phyloP scores from a whole-genome alignment of 106 monocot species.

The Dendrobium huoshanense region DNA sequence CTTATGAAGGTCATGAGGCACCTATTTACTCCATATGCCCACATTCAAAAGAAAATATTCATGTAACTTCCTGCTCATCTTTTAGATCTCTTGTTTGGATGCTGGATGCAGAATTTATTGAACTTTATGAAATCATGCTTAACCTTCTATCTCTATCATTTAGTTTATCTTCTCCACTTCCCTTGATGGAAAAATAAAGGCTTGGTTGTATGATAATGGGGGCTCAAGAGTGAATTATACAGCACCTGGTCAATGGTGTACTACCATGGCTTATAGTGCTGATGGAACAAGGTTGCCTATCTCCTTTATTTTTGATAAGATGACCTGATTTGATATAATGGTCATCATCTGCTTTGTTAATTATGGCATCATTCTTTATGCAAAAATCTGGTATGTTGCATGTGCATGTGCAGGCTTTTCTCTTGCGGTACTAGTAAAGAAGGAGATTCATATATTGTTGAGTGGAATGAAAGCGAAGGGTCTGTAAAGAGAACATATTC shows the following conservation, averaged over 20 bases:
- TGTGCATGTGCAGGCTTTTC: slow-evolving; percentile 31
- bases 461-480: slow-evolving; percentile 42
- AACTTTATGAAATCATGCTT: slow-evolving; percentile 2
- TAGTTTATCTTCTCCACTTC: slow-evolving; percentile 69
- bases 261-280: slow-evolving; percentile 56
- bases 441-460: slow-evolving; percentile 31
- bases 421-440: slow-evolving; percentile 54
- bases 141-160: neutral
- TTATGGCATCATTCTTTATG: neutral
- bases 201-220: slow-evolving; percentile 49
- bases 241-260: slow-evolving; percentile 45
- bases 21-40: slow-evolving; percentile 52
- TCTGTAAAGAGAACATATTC: slow-evolving; percentile 21
- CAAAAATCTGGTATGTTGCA: neutral
- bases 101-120: neutral
- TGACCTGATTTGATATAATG: neutral
- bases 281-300: slow-evolving; percentile 51
- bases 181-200: slow-evolving; percentile 63
- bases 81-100: neutral
- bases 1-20: slow-evolving; percentile 43
- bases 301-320: neutral
- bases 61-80: slow-evolving; percentile 25
- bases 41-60: slow-evolving; percentile 38
- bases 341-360: neutral
- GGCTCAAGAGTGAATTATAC: slow-evolving; percentile 44